Evolutionary conservation across 805 yeast species (phyloP), one percentile per base, ranked within the genome.

Genomic region (Candida lessepsii): DNA sequence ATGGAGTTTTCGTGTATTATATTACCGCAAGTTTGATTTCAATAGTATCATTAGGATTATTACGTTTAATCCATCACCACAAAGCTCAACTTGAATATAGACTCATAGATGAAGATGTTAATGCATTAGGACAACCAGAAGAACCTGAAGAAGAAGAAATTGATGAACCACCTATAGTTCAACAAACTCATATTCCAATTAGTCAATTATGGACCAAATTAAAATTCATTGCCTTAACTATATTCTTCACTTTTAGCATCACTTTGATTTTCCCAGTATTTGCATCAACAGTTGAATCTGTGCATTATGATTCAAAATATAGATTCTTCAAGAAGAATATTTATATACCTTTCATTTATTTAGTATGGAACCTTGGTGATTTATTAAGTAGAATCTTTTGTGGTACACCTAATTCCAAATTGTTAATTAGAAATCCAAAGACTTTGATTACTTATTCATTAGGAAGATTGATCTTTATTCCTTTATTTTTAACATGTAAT

Each of bases 331-430:
- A 60, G 34, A 74, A 68, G 43, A 67, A 65, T 39, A 61, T 75
- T 15, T 77, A 58, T 52, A 75, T 87, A 13, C 97, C 98, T 2
- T 59, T 88, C 37, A 81, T 87, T 2, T 88, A 83, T 57, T 65
- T 90, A 16, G 58, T 85, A 11, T 91, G 99, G 99, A 91, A 91
- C 60, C 41, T 78, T 10, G 98, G 98, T 14, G 99, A 91, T 57
- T 67, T 93, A 19, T 60, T 70, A 2, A 97, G 97, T 1, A 70
- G 99, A 34, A 57, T 87, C 4, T 45, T 73, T 25, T 80, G 96
- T 70, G 80, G 86, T 2, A 60, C 73, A 44, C 73, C 70, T 11
- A 52, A 42, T 17, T 53, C 54, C n/a, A 44, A 53, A 2, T 48
- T 66, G 33, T 46, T 67, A 20, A 63, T 84, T 13, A 51, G 51